Base-by-base conservation (phyloP, 495 filamentous ascomycete genomes). In the Diplogelasinospora grovesii region DNA sequence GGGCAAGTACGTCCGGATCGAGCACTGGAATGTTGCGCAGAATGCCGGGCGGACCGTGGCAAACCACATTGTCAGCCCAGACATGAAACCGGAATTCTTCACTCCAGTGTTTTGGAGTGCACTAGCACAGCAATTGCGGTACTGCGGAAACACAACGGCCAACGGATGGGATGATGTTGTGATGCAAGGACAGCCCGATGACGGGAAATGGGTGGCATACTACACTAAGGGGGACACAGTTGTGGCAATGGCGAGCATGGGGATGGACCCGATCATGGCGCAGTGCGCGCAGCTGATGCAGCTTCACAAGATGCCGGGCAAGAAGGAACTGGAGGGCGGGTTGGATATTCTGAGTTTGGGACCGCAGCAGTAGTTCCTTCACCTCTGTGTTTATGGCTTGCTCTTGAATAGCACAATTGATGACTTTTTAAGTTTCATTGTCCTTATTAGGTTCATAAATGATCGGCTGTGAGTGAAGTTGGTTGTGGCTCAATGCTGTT, bases 1-100 rank as follows among this genome's bases (percentile, higher is more conserved):
- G 45, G 83, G 86, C 39, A 70, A 66, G 4, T 69, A 69, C 19
- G 75, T 68, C 4, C 68, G 86, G 41, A 95, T 95, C 60, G 93
- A 98, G 68, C 92, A 98, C 59, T 98, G 89, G 90, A 89, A 96
- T 59, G 92, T 98, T 2, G 92, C 92, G 3, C 92, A 97, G 62
- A 96, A 96, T 49, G 66, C 83, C 4, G 92, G 92, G 4, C 82
- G 90, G 13, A 67, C 70, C 16, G 92, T 80, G 5, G 92, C 86
- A 4, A 63, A 68, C 39, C 72, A 83, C 44, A 95, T 98, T 41
- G 69, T 75, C 24, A 73, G 81, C 43, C 73, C 79, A 21, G 58
- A 64, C 48, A 50, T 71, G 9, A 68, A 64, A 50, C 71, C 82
- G 0, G 81, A 86, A 45, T 65, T 71, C 2, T 98, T 96, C 65